These are phyloP conservation scores for Mortierella claussenii DNA, from an alignment of 192 early-diverging fungal genomes.

Conservation along the genomic window DNA sequence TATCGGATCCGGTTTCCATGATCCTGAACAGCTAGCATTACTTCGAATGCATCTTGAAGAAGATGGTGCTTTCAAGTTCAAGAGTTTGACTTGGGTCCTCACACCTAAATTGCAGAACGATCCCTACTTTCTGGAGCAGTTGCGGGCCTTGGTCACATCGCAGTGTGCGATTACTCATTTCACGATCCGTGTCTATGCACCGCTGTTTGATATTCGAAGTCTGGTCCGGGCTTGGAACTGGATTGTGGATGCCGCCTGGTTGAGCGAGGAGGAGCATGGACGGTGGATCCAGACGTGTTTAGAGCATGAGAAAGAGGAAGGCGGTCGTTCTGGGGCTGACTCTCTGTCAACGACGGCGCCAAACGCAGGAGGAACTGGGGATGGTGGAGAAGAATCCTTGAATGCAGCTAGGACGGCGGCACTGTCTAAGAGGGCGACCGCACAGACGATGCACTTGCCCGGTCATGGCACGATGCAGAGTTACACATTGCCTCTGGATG, in stretches of 20 bases:
- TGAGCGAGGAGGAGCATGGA: constrained; percentile 22
- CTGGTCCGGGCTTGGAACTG: constrained; percentile 15
- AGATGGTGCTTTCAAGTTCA: constrained; percentile 6
- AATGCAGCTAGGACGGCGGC: background rate
- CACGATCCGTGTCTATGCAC: constrained; percentile 19
- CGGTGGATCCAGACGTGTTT: constrained; percentile 25
- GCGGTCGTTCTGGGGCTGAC: background rate
- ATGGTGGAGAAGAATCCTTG: background rate
- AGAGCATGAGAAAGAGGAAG: constrained; percentile 1
- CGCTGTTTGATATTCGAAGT: constrained; percentile 1
- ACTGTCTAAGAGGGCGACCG: background rate
- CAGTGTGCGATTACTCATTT: background rate
- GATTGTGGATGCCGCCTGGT: constrained; percentile 1
- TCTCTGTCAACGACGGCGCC: background rate
- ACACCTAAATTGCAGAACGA: constrained; percentile 3
- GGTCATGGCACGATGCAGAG: constrained; percentile 1
- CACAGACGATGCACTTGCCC: background rate
- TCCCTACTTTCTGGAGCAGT: background rate
- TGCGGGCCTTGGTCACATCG: constrained; percentile 2
- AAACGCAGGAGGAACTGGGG: background rate
- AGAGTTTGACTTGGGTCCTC: constrained; percentile 6
- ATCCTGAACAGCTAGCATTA: constrained; percentile 8
- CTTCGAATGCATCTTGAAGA: background rate
- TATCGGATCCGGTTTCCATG: constrained; percentile 14
- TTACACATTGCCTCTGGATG: constrained; percentile 14